These are phyloP conservation scores for Phytophthora pseudosyringae DNA, from an alignment of 352 stramenopile genomes.

Conservation along the genomic window DNA sequence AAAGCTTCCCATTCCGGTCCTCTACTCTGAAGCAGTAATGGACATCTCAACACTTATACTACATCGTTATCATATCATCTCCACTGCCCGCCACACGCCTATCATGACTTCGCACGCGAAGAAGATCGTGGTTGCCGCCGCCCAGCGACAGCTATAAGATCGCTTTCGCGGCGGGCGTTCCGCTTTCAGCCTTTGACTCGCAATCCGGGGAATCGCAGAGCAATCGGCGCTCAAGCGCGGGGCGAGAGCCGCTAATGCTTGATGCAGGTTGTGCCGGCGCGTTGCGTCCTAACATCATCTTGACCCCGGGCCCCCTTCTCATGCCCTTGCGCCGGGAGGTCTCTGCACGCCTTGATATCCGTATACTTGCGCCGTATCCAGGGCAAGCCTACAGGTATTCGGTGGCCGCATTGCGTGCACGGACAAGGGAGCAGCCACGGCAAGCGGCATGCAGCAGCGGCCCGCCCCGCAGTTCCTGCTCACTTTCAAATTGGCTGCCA, in stretches of 20 bases:
- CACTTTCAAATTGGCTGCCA: constrained; percentile 38
- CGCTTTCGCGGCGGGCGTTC: constrained; percentile 15
- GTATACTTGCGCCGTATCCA: constrained; percentile 33
- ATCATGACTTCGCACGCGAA: not conserved
- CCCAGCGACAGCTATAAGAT: not conserved
- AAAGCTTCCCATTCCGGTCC: constrained; percentile 17
- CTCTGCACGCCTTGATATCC: constrained; percentile 35
- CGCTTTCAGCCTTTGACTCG: constrained; percentile 13
- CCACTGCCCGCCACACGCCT: constrained; percentile 6
- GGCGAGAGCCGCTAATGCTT: too few relatives aligned
- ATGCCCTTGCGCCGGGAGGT: constrained; percentile 20
- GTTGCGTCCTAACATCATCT: constrained; percentile 21
- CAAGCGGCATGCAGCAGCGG: constrained; percentile 22
- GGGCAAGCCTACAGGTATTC: constrained; percentile 10
- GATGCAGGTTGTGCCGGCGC: constrained; percentile 18
- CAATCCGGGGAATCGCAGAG: constrained; percentile 34
- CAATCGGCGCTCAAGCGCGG: constrained; percentile 18
- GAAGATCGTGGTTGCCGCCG: not conserved
- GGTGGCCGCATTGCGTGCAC: constrained; percentile 22
- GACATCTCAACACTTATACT: constrained; percentile 22
- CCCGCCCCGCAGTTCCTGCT: constrained; percentile 9
- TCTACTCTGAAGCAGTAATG: constrained; percentile 29
- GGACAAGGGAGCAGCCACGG: constrained; percentile 26
- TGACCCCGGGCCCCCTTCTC: constrained; percentile 22
- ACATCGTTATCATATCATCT: constrained; percentile 20